Evolutionary conservation across 306 rosid genomes (phyloP).

Genomic region (Biancaea sappan): DNA sequence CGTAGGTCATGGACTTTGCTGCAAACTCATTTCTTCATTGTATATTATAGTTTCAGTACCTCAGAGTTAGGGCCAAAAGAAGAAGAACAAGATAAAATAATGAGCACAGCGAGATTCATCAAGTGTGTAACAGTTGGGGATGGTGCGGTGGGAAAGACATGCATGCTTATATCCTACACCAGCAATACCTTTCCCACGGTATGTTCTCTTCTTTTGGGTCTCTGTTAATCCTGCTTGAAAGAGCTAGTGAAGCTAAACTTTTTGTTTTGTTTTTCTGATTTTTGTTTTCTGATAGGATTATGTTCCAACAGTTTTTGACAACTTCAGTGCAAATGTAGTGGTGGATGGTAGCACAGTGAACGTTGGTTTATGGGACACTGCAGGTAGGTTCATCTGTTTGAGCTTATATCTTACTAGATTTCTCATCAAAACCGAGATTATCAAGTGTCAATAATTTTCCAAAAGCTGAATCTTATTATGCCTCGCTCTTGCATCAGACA

Average conservation of each 20-base stretch:
- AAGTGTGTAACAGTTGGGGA: slow-evolving; percentile 95
- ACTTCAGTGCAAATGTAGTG: slow-evolving; percentile 70
- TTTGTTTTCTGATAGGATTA: slow-evolving; percentile 55
- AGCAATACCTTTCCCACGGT: slow-evolving; percentile 95
- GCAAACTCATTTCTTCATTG: slow-evolving; percentile 19
- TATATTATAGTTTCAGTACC: slow-evolving; percentile 23
- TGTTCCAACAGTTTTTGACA: slow-evolving; percentile 78
- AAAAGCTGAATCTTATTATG: too few relatives aligned
- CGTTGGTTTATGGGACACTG: slow-evolving; percentile 81
- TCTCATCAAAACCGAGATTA: too few relatives aligned
- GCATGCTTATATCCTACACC: slow-evolving; percentile 94
- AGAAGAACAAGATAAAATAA: slow-evolving; percentile 33
- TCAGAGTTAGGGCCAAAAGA: slow-evolving; percentile 27
- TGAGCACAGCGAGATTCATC: slow-evolving; percentile 89
- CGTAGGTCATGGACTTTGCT: slow-evolving; percentile 40
- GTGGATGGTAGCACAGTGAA: slow-evolving; percentile 70
- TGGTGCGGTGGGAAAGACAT: slow-evolving; percentile 96
- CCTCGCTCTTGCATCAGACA: too few relatives aligned
- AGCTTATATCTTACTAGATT: not conserved
- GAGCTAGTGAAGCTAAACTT: slow-evolving; percentile 15
- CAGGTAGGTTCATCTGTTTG: slow-evolving; percentile 46
- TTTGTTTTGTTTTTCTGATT: not conserved
- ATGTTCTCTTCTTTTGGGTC: slow-evolving; percentile 22
- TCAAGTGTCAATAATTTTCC: too few relatives aligned
- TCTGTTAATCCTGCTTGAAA: not conserved